Base-by-base conservation (phyloP, 164 flowering plant genomes). In the Houttuynia cordata region DNA sequence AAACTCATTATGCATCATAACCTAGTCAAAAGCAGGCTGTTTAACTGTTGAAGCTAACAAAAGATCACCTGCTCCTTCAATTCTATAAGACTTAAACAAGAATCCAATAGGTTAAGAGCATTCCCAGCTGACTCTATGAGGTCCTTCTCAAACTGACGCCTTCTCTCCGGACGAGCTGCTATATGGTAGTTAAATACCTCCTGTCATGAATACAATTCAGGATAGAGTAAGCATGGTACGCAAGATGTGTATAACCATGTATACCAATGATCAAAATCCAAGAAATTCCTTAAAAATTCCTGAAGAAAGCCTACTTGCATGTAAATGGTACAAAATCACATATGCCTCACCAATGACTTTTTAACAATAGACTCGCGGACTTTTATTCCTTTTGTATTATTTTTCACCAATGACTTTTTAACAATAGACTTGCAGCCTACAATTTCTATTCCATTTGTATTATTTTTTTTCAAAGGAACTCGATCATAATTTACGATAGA, bases 91-190 rank as follows among this genome's bases (percentile, higher is more conserved):
- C 71, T 79, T 76, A 85, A 71, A 69, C 97, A 94, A 65, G 84
- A 83, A 58, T 91, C 85, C 70, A 94, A 71, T 62, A 91, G 77
- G 69, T 69, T 79, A 56, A 91, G 81, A 59, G 94, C 96, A 71
- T 78, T 77, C 58, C 82, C 94, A 70, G 82, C 76, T 51, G 80
- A 83, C 57, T 87, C 73, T 62, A 85, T 77, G 56, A 94, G 90
- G 74, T 94, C 96, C 57, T 84, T 81, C 67, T 94, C 96, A 77
- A 91, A 94, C 69, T 84, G 95, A 41, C 96, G 96, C 14, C 99
- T 91, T 66, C 97, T 79, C 73, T 91, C 97, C 39, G 94, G 88
- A 39, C 92, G 96, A 75, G 88, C 96, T 47, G 99, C 82, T 74
- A 88, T 88, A 76, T 82, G 88, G 67, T 88, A 85, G 80, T 85